Conservation (phyloP, 495 filamentous ascomycete species). For the Aspergillus homomorphus region DNA sequence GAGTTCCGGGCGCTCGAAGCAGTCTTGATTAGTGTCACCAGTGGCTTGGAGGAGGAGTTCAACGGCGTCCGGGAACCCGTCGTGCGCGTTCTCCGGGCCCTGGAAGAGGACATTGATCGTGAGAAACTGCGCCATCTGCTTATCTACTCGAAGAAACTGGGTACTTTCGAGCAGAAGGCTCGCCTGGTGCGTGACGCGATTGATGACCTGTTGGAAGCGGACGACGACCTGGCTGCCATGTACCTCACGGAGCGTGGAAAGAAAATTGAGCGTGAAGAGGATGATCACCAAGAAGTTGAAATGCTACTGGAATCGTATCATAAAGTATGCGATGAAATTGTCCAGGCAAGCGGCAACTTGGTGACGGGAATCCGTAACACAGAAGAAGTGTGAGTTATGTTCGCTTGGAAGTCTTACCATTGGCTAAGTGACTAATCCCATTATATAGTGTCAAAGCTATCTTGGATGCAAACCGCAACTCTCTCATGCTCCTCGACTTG, state of each 20-base stretch:
- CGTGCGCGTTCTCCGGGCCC: conserved; percentile 76
- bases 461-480: conserved; percentile 94
- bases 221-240: conserved; percentile 94
- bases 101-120: conserved; percentile 95
- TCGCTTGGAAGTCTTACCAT: neutral
- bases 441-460: conserved; percentile 81
- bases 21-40: conserved; percentile 64
- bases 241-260: conserved; percentile 83
- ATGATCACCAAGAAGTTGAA: conserved; percentile 95
- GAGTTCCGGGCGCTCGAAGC: conserved; percentile 60
- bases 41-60: conserved; percentile 87
- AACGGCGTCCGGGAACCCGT: conserved; percentile 90
- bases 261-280: conserved; percentile 69
- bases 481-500: conserved; percentile 94
- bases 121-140: conserved; percentile 88
- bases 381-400: conserved; percentile 80
- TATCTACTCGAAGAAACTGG: conserved; percentile 90
- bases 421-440: conserved; percentile 12
- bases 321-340: conserved; percentile 96
- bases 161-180: conserved; percentile 96
- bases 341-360: conserved; percentile 87
- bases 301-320: conserved; percentile 96
- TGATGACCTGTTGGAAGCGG: conserved; percentile 93
- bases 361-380: conserved; percentile 97
- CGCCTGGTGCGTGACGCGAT: conserved; percentile 92